Evolutionary conservation across 148 eudicot genomes (phyloP).

Genomic region (Spergularia bocconei): DNA sequence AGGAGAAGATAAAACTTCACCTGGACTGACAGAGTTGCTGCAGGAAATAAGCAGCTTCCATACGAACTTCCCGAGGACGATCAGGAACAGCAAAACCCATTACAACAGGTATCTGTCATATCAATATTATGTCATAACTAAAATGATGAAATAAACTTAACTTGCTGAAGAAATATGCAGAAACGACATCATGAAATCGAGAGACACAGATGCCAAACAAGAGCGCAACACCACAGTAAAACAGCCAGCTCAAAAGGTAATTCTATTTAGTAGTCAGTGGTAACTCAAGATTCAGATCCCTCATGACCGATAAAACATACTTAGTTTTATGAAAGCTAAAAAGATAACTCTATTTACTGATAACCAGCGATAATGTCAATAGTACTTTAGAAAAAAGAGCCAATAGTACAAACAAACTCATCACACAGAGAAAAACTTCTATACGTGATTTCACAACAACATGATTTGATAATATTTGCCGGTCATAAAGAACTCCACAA

Average conservation of each 20-base stretch:
- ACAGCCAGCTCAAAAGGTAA: too few relatives aligned
- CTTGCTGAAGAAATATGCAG: background rate
- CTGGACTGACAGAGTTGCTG: constrained; percentile 98
- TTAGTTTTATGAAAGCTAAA: background rate
- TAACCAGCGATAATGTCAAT: background rate
- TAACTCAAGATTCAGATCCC: background rate
- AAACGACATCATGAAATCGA: background rate
- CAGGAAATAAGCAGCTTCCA: constrained; percentile 95
- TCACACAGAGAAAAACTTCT: background rate
- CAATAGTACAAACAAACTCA: background rate
- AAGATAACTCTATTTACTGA: background rate
- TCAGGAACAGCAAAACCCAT: constrained; percentile 91
- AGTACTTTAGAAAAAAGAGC: background rate
- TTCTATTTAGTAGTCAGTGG: background rate
- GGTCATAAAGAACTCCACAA: background rate
- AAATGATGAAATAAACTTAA: background rate
- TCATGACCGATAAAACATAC: background rate
- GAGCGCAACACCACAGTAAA: background rate
- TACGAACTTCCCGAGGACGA: constrained; percentile 88
- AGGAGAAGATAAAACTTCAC: constrained; percentile 28
- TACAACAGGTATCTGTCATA: constrained; percentile 71
- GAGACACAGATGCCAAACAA: background rate
- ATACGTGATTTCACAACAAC: background rate
- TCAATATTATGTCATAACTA: background rate
- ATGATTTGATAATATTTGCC: background rate